These are phyloP conservation scores for Achaetomium macrosporum DNA, from an alignment of 2,329 filamentous ascomycete genomes.

Conservation along the genomic window DNA sequence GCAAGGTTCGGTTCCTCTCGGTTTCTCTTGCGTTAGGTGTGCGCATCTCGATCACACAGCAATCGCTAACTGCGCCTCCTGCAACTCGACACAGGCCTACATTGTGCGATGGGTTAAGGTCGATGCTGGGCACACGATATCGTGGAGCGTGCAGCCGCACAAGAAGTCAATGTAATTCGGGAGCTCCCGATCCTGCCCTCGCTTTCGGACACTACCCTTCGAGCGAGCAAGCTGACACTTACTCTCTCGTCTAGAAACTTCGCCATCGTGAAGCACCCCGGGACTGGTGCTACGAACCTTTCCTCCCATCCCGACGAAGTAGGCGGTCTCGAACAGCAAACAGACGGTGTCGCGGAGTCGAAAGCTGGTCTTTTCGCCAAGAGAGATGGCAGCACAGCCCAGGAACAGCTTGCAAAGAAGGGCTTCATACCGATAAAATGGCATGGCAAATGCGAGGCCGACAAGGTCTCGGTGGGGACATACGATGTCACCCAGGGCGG, in stretches of 20 bases:
- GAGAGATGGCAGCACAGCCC: slow-evolving; percentile 55
- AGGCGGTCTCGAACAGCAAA: slow-evolving; percentile 36
- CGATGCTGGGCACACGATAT: slow-evolving; percentile 83
- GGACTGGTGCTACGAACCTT: slow-evolving; percentile 53
- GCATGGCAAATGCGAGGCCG: slow-evolving; percentile 92
- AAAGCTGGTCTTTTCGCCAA: slow-evolving; percentile 46
- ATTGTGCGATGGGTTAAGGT: slow-evolving; percentile 97
- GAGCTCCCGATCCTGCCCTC: not conserved
- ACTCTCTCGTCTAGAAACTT: slow-evolving; percentile 60
- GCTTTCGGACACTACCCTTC: not conserved
- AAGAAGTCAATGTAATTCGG: slow-evolving; percentile 80
- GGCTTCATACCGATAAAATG: slow-evolving; percentile 69
- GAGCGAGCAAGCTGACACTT: not conserved
- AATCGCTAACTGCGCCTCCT: slow-evolving; percentile 1
- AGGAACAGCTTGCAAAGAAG: slow-evolving; percentile 59
- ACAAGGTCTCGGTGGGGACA: slow-evolving; percentile 87
- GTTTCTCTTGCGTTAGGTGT: not conserved
- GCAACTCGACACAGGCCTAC: slow-evolving; percentile 63
- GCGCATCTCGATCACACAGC: not conserved
- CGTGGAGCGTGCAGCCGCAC: slow-evolving; percentile 95
- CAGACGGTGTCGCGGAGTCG: slow-evolving; percentile 36
- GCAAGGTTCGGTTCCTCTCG: slow-evolving; percentile 58
- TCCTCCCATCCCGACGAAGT: slow-evolving; percentile 39
- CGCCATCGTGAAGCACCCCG: slow-evolving; percentile 94
- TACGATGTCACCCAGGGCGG: slow-evolving; percentile 79